Evolutionary conservation across 2,329 filamentous ascomycete genomes (phyloP).

Genomic region (Moelleriella libera): DNA sequence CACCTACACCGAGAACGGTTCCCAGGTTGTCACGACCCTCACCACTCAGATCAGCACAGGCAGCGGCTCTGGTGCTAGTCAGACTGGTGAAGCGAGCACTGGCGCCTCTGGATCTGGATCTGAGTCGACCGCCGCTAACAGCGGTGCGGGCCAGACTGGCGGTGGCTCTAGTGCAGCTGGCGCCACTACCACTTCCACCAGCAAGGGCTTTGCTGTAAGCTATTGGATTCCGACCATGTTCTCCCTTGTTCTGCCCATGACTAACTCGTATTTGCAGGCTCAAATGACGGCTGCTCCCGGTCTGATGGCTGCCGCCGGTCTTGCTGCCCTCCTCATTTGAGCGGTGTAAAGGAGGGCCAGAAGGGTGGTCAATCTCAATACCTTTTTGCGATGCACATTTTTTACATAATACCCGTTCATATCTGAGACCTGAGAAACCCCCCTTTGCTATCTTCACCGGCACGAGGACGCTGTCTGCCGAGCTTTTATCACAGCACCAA

Average conservation of each 20-base stretch:
- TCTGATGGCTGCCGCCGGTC: slow-evolving; percentile 32
- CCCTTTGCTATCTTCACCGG: slow-evolving; percentile 10
- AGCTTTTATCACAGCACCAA: slow-evolving; percentile 13
- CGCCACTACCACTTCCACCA: slow-evolving; percentile 5
- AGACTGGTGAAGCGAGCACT: slow-evolving; percentile 6
- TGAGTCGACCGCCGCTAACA: not conserved
- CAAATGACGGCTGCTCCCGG: slow-evolving; percentile 32
- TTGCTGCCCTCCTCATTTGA: slow-evolving; percentile 35
- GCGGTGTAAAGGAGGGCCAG: slow-evolving; percentile 4
- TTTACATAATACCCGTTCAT: slow-evolving; percentile 27
- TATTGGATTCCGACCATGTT: not conserved
- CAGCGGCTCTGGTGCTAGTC: slow-evolving; percentile 5
- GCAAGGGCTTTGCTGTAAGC: slow-evolving; percentile 16
- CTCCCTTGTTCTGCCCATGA: not conserved
- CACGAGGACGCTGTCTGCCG: slow-evolving; percentile 8
- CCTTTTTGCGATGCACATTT: slow-evolving; percentile 19
- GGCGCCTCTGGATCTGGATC: not conserved
- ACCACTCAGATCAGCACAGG: slow-evolving; percentile 10
- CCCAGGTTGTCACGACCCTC: slow-evolving; percentile 12
- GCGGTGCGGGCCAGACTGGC: not conserved
- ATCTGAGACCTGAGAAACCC: slow-evolving; percentile 11
- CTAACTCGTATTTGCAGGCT: slow-evolving; percentile 11
- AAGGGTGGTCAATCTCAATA: slow-evolving; percentile 8
- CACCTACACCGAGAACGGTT: slow-evolving; percentile 11
- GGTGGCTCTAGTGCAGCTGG: not conserved